phyloP scores from a whole-genome alignment of 805 yeast species.

The Candida dendrica region DNA sequence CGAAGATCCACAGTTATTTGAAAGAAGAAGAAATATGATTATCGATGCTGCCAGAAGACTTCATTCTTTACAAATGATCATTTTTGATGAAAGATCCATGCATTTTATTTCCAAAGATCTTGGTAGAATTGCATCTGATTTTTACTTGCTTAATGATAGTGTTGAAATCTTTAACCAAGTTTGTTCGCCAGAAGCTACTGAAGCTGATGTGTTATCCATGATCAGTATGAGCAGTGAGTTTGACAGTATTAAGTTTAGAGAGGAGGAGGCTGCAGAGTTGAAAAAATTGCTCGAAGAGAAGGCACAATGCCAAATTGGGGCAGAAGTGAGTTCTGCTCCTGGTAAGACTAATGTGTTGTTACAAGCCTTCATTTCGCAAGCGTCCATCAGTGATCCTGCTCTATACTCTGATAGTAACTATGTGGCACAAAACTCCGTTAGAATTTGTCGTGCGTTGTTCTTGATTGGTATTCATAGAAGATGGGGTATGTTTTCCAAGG shows the following conservation, averaged over 20 bases:
- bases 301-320: constrained; percentile 77
- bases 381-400: constrained; percentile 69
- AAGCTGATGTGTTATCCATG: constrained; percentile 85
- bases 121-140: constrained; percentile 93
- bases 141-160: constrained; percentile 75
- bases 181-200: constrained; percentile 79
- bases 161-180: constrained; percentile 85
- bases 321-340: constrained; percentile 64
- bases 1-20: constrained; percentile 74
- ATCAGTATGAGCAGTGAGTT: constrained; percentile 91
- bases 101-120: constrained; percentile 79
- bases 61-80: constrained; percentile 88
- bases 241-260: constrained; percentile 80
- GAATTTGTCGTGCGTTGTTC: constrained; percentile 89
- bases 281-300: constrained; percentile 49
- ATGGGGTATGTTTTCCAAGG: constrained; percentile 80
- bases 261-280: constrained; percentile 78
- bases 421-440: constrained; percentile 91
- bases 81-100: constrained; percentile 78
- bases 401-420: constrained; percentile 81
- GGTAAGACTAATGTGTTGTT: constrained; percentile 83
- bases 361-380: constrained; percentile 82
- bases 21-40: constrained; percentile 69
- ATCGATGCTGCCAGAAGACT: constrained; percentile 72
- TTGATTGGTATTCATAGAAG: constrained; percentile 79